Evolutionary conservation across 2,329 filamentous ascomycete species (phyloP).

Genomic region (Trichoderma asperellum): DNA sequence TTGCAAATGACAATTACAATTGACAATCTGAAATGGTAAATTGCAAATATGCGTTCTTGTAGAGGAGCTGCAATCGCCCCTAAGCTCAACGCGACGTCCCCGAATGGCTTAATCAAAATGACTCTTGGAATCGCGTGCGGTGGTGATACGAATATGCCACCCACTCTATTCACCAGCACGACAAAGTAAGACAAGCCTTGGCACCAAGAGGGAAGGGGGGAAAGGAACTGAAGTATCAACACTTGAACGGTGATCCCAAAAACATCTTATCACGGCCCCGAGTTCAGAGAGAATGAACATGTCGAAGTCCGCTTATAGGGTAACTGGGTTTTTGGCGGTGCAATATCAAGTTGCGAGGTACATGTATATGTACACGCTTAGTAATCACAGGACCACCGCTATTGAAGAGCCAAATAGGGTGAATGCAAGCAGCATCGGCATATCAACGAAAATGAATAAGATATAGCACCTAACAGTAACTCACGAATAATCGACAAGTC

Average conservation of each 20-base stretch:
- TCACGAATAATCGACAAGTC: background rate
- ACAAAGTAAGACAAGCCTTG: background rate
- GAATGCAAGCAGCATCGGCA: background rate
- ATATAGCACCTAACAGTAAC: background rate
- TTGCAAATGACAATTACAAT: background rate
- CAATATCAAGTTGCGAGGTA: background rate
- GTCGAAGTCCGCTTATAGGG: background rate
- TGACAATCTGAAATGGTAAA: background rate
- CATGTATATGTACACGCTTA: background rate
- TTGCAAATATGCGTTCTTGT: background rate
- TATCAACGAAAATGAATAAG: background rate
- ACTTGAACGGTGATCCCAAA: background rate
- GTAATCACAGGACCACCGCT: background rate
- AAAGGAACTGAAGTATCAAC: background rate
- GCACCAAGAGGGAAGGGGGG: background rate
- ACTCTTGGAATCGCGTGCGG: background rate
- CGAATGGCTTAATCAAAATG: background rate
- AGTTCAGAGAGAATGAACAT: background rate
- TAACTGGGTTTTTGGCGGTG: background rate
- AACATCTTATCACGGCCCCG: background rate
- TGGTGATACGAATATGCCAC: slow-evolving; percentile 9
- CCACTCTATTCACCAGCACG: background rate
- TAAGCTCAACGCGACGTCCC: background rate
- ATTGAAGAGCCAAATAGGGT: background rate
- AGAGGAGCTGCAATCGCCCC: background rate